Conservation (phyloP, 139 green algal species). For the Ulvella scutata region DNA sequence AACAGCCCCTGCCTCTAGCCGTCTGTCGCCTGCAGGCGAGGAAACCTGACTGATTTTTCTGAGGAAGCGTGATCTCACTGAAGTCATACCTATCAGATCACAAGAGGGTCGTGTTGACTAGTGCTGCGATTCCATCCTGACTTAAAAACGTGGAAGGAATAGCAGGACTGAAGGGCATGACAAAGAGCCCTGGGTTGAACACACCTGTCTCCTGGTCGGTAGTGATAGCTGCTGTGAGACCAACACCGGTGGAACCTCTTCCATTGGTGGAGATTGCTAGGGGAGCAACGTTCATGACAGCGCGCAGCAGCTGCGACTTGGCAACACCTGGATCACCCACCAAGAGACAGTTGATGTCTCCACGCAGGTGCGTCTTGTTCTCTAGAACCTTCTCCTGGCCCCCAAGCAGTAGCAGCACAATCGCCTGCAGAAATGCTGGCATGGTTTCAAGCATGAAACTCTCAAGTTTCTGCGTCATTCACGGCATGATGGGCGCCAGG, state of each 20-base stretch:
- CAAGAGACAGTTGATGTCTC: slow-evolving; percentile 96
- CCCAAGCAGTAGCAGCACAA: slow-evolving; percentile 48
- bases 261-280: slow-evolving; percentile 90
- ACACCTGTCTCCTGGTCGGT: slow-evolving; percentile 74
- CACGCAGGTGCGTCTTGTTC: slow-evolving; percentile 77
- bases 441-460: too few relatives aligned
- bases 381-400: slow-evolving; percentile 42
- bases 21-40: slow-evolving; percentile 60
- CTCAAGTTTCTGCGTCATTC: too few relatives aligned
- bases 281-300: slow-evolving; percentile 84
- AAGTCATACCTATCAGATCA: background rate
- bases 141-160: background rate
- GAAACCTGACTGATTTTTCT: slow-evolving; percentile 17
- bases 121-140: too few relatives aligned
- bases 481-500: too few relatives aligned
- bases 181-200: background rate
- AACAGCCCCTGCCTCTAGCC: slow-evolving; percentile 95
- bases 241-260: slow-evolving; percentile 87
- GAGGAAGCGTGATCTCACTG: background rate
- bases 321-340: slow-evolving; percentile 86
- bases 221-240: slow-evolving; percentile 92
- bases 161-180: background rate
- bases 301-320: slow-evolving; percentile 91
- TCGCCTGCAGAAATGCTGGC: slow-evolving; percentile 17
- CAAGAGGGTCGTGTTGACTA: too few relatives aligned